phyloP scores from a whole-genome alignment of 306 rosid genomes.

The Acmispon strigosus region DNA sequence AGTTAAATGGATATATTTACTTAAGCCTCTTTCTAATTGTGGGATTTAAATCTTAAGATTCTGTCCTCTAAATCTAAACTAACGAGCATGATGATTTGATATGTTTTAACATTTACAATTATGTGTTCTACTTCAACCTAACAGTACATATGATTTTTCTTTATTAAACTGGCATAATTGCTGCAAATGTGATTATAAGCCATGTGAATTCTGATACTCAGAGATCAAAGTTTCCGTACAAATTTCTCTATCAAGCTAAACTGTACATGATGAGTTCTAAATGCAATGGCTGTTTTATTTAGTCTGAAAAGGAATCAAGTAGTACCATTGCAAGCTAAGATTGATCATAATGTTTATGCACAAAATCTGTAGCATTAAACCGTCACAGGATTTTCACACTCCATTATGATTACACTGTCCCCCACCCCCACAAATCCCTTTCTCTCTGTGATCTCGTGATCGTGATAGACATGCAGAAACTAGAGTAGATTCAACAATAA shows the following conservation, averaged over 20 bases:
- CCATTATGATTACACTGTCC: constrained; percentile 12
- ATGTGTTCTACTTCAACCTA: neutral
- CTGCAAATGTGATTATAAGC: constrained; percentile 9
- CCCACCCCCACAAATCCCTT: constrained; percentile 10
- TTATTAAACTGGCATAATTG: neutral
- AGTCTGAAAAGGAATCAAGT: constrained; percentile 19
- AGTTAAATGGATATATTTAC: too few species aligned
- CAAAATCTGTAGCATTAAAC: constrained; percentile 25
- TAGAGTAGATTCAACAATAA: neutral
- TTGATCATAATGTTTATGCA: constrained; percentile 4
- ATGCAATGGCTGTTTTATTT: neutral
- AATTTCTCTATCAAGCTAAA: neutral
- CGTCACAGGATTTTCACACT: constrained; percentile 20
- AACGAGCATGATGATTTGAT: too few species aligned
- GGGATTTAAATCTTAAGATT: too few species aligned
- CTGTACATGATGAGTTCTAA: constrained; percentile 24
- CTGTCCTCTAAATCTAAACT: too few species aligned
- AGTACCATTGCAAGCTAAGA: constrained; percentile 22
- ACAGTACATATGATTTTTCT: neutral
- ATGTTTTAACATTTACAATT: neutral
- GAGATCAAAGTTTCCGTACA: constrained; percentile 13
- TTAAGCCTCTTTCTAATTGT: too few species aligned
- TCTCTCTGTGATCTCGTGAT: neutral
- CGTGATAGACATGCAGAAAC: neutral
- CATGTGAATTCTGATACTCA: constrained; percentile 37